Evolutionary conservation across 192 early-diverging fungal genomes (phyloP).

Genomic region (Mortierella antarctica): DNA sequence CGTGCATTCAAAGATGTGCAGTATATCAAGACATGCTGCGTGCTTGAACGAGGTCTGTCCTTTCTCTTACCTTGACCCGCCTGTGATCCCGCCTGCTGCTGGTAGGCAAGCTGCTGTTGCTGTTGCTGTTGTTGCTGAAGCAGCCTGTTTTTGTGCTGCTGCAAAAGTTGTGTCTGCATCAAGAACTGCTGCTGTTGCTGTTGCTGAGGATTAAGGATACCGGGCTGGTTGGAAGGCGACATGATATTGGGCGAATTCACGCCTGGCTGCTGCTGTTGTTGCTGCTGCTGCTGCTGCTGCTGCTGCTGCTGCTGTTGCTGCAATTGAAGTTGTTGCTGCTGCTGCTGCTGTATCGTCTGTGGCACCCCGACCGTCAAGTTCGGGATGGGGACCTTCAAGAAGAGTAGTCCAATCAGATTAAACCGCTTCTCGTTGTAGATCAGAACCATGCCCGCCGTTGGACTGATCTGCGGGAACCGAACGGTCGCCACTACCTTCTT

Average conservation of each 20-base stretch:
- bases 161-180: constrained; percentile 35
- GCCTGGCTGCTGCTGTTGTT: constrained; percentile 11
- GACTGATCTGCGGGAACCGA: constrained; percentile 44
- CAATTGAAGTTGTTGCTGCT: constrained; percentile 14
- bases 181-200: constrained; percentile 25
- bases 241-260: constrained; percentile 25
- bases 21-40: background rate
- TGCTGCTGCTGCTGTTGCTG: constrained; percentile 18
- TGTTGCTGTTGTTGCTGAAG: constrained; percentile 33
- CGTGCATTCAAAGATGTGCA: background rate
- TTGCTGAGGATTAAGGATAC: constrained; percentile 16
- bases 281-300: constrained; percentile 10
- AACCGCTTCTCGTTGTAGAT: constrained; percentile 47
- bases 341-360: constrained; percentile 11
- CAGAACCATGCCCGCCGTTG: constrained; percentile 39
- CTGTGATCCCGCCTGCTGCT: constrained; percentile 28
- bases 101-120: constrained; percentile 25
- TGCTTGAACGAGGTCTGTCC: background rate
- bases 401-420: constrained; percentile 41
- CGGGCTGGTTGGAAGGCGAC: constrained; percentile 20
- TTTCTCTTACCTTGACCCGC: constrained; percentile 23
- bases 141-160: constrained; percentile 26
- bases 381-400: constrained; percentile 44
- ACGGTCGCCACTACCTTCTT: constrained; percentile 37
- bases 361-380: constrained; percentile 16